Percentiles rank a stretch among this genome's conserved stretches.
phyloP scores from a whole-genome alignment of 768 basidiomycete genomes.

The Agrocybe praecox region DNA sequence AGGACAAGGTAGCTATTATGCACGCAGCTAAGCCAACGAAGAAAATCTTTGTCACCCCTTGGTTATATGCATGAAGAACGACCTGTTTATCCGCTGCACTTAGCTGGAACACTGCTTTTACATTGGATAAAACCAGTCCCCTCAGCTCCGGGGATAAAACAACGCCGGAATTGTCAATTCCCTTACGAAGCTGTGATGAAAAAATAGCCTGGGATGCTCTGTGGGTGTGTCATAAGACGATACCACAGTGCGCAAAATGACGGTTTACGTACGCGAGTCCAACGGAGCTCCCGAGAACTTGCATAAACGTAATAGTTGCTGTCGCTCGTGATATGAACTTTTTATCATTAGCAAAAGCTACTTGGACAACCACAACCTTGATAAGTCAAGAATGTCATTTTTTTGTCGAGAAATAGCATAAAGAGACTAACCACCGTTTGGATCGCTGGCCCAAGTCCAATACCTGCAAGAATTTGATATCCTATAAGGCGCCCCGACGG shows the following conservation, averaged over 20 bases:
- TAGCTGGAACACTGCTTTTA: constrained; percentile 1
- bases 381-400: background rate
- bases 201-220: constrained; percentile 5
- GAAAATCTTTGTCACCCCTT: too few relatives aligned
- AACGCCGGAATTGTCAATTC: background rate
- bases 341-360: constrained; percentile 3
- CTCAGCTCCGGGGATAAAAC: background rate
- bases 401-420: background rate
- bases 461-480: constrained; percentile 6
- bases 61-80: too few relatives aligned
- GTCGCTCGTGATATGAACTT: constrained; percentile 7
- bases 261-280: constrained; percentile 2
- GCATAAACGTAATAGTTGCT: constrained; percentile 7
- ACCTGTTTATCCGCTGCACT: too few relatives aligned
- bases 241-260: background rate
- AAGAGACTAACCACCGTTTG: constrained; percentile 2
- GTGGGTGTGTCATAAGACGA: background rate
- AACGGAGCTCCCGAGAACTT: constrained; percentile 5
- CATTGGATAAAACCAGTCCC: background rate
- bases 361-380: constrained; percentile 7
- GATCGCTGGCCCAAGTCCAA: constrained; percentile 2
- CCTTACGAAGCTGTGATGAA: constrained; percentile 2
- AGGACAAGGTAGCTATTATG: too few relatives aligned
- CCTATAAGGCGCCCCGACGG: background rate
- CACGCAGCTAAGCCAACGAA: too few relatives aligned